Evolutionary conservation across 2,329 filamentous ascomycete genomes (phyloP).

Genomic region (Trichoderma oligosporum): DNA sequence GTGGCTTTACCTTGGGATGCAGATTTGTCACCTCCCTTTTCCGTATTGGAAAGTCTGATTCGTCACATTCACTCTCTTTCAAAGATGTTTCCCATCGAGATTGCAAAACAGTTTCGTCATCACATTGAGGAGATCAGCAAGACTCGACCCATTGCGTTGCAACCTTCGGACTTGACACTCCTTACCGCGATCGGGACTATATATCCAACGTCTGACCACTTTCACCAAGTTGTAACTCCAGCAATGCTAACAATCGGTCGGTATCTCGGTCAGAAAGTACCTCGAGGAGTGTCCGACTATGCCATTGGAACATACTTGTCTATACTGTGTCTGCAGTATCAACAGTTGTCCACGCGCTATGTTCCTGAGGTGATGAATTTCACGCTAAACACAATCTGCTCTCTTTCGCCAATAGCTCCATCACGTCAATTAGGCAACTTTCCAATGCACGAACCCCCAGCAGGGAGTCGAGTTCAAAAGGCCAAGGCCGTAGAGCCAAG

Average conservation of each 20-base stretch:
- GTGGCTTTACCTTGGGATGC: constrained; percentile 47
- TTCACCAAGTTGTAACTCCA: constrained; percentile 90
- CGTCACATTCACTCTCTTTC: constrained; percentile 91
- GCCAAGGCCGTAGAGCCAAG: constrained; percentile 41
- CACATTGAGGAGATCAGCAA: constrained; percentile 59
- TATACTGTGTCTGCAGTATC: constrained; percentile 76
- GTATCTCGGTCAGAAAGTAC: constrained; percentile 74
- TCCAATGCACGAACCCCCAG: constrained; percentile 55
- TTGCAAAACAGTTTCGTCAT: constrained; percentile 72
- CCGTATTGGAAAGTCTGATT: constrained; percentile 71
- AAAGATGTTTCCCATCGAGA: constrained; percentile 75
- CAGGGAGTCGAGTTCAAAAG: constrained; percentile 48
- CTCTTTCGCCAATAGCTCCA: constrained; percentile 56
- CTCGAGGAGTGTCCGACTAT: constrained; percentile 62
- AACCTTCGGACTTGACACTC: constrained; percentile 71
- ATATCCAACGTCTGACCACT: constrained; percentile 95
- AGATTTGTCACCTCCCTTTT: constrained; percentile 53
- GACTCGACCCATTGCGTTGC: constrained; percentile 49
- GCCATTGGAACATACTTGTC: constrained; percentile 74
- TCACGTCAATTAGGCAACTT: constrained; percentile 51
- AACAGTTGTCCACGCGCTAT: constrained; percentile 78
- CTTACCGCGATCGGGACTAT: constrained; percentile 78
- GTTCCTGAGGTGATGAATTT: constrained; percentile 86
- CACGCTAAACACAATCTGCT: constrained; percentile 66
- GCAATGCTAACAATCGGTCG: constrained; percentile 79